Percentiles rank a stretch among this genome's conserved stretches.
These are phyloP conservation scores for Striga asiatica DNA, from an alignment of 257 asterid genomes.

Conservation along the genomic window DNA sequence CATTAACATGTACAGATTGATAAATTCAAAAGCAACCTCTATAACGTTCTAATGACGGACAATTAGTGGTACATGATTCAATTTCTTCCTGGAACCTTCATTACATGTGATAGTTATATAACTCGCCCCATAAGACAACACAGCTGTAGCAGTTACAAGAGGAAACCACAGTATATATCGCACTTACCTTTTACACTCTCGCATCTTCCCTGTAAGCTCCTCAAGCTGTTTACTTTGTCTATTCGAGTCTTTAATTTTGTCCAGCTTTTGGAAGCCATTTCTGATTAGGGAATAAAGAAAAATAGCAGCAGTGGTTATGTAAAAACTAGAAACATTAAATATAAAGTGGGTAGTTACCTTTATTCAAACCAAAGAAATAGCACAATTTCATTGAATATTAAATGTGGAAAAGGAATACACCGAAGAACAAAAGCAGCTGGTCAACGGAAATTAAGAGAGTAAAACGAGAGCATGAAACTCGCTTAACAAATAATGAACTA, in stretches of 20 bases:
- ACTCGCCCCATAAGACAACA: background rate
- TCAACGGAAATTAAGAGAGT: background rate
- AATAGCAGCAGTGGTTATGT: constrained; percentile 2
- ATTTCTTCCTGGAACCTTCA: background rate
- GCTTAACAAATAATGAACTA: background rate
- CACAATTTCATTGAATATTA: background rate
- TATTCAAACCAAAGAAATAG: background rate
- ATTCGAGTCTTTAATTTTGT: constrained; percentile 75
- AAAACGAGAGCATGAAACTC: constrained; percentile 7
- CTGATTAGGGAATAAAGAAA: constrained; percentile 23
- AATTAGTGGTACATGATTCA: background rate
- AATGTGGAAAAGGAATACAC: background rate
- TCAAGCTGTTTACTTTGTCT: constrained; percentile 93
- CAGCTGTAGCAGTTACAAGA: background rate
- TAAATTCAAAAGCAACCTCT: constrained; percentile 11
- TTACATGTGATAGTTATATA: background rate
- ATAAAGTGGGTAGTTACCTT: background rate
- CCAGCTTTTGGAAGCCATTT: constrained; percentile 94
- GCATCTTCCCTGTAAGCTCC: constrained; percentile 88
- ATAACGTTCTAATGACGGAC: background rate
- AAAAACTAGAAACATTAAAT: background rate
- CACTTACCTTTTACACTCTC: constrained; percentile 82
- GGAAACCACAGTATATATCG: constrained; percentile 3
- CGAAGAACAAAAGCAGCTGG: background rate
- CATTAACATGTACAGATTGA: constrained; percentile 5